Evolutionary conservation across 1,139 yeast genomes (phyloP).

Genomic region (Meyerozyma smithsonii): DNA sequence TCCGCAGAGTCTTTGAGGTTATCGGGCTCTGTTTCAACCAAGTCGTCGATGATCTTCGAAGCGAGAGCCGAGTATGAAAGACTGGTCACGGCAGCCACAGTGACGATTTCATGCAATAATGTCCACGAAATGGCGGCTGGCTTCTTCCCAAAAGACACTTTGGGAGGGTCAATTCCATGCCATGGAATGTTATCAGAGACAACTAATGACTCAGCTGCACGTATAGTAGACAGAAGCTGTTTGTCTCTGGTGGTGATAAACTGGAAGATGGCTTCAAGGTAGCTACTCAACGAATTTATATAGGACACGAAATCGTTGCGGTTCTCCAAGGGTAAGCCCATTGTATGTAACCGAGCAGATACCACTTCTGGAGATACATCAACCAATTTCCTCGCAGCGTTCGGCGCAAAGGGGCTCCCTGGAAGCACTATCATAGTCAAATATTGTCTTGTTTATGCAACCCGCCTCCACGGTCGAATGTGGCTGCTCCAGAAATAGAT

Average conservation of each 20-base stretch:
- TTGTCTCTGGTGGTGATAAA: not conserved
- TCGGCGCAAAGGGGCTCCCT: slow-evolving; percentile 27
- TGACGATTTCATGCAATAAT: slow-evolving; percentile 8
- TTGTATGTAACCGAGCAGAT: slow-evolving; percentile 16
- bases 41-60: slow-evolving; percentile 10
- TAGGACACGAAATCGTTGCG: slow-evolving; percentile 7
- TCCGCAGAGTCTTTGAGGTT: slow-evolving; percentile 6
- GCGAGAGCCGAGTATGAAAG: slow-evolving; percentile 8
- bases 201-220: not conserved
- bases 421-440: slow-evolving; percentile 29
- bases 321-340: slow-evolving; percentile 2
- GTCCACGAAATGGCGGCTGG: slow-evolving; percentile 8
- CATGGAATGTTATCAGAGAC: slow-evolving; percentile 3
- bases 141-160: not conserved
- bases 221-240: not conserved
- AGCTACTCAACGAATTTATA: slow-evolving; percentile 7
- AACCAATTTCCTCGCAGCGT: slow-evolving; percentile 5
- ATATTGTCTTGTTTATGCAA: not conserved
- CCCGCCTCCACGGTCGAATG: not conserved
- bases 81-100: slow-evolving; percentile 6
- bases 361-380: slow-evolving; percentile 13
- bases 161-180: slow-evolving; percentile 4
- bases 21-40: slow-evolving; percentile 7
- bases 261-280: slow-evolving; percentile 3
- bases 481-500: not conserved